These are phyloP conservation scores for Nakazawaea siamensis DNA, from an alignment of 805 yeast species.

Conservation along the genomic window DNA sequence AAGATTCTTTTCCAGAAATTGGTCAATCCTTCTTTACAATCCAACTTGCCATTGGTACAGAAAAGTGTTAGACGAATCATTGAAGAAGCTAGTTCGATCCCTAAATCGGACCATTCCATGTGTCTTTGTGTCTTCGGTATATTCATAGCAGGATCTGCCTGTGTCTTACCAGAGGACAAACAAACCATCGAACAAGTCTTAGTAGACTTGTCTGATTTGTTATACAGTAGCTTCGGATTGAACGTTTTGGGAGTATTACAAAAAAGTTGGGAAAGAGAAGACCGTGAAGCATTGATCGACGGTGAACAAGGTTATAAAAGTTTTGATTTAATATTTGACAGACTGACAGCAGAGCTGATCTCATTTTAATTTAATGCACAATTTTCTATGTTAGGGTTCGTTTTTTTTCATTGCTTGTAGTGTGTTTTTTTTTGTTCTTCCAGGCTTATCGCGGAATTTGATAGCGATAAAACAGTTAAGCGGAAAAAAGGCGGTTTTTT, in stretches of 20 bases:
- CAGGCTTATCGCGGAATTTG: too few species aligned
- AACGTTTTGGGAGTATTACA: constrained; percentile 10
- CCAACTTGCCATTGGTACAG: constrained; percentile 5
- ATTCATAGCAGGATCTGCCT: constrained; percentile 7
- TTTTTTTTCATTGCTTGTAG: too few species aligned
- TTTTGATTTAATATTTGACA: constrained; percentile 8
- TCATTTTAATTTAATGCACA: constrained; percentile 4
- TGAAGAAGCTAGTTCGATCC: constrained; percentile 1
- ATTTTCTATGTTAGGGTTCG: too few species aligned
- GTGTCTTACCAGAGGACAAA: constrained; percentile 1
- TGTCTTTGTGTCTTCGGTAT: constrained; percentile 8
- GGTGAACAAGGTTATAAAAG: constrained; percentile 4
- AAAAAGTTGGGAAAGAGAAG: constrained; percentile 8
- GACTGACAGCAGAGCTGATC: constrained; percentile 5
- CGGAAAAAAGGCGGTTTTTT: too few species aligned
- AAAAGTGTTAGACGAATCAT: constrained; percentile 3
- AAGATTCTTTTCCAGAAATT: constrained; percentile 8
- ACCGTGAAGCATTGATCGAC: background rate
- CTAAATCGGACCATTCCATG: constrained; percentile 8
- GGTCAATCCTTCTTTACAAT: constrained; percentile 6
- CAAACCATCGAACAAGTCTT: constrained; percentile 1
- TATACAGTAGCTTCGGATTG: constrained; percentile 6
- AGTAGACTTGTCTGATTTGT: constrained; percentile 9
- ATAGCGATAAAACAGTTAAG: too few species aligned
- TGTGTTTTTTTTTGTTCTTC: too few species aligned